Conservation (phyloP, 164 flowering plant species). For the Magnolia officinalis region DNA sequence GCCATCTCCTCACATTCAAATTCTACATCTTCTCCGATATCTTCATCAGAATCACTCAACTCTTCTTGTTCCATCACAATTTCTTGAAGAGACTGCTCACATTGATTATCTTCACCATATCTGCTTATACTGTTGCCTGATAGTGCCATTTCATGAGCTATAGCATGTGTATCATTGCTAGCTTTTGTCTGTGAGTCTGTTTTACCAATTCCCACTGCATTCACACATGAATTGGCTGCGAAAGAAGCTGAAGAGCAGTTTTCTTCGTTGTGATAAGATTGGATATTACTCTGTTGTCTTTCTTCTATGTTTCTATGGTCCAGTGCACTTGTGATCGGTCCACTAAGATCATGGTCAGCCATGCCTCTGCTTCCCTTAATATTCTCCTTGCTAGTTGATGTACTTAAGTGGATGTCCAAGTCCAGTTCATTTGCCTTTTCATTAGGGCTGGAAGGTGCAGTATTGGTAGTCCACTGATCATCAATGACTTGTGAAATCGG, state of each 20-base stretch:
- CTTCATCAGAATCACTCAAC: slow-evolving; percentile 95
- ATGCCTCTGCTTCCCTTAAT: slow-evolving; percentile 15
- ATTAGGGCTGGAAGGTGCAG: slow-evolving; percentile 21
- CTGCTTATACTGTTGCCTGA: slow-evolving; percentile 15
- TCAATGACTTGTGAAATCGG: slow-evolving; percentile 13
- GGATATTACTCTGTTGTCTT: slow-evolving; percentile 1
- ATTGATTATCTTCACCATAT: slow-evolving; percentile 25
- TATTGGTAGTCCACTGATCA: slow-evolving; percentile 9
- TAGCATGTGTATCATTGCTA: slow-evolving; percentile 6
- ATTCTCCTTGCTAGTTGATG: slow-evolving; percentile 37
- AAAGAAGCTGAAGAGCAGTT: slow-evolving; percentile 6
- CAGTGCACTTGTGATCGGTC: slow-evolving; percentile 12
- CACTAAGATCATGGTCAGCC: slow-evolving; percentile 12
- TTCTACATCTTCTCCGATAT: slow-evolving; percentile 74
- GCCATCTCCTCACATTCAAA: slow-evolving; percentile 97
- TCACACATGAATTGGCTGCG: slow-evolving; percentile 1
- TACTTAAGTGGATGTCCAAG: slow-evolving; percentile 73
- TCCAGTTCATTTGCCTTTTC: slow-evolving; percentile 54
- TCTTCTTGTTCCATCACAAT: slow-evolving; percentile 99
- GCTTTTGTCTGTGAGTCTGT: not conserved
- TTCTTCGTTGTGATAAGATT: slow-evolving; percentile 2
- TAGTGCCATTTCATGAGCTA: slow-evolving; percentile 13
- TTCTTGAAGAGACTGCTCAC: slow-evolving; percentile 58
- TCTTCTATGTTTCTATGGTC: slow-evolving; percentile 9
- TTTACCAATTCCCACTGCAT: not conserved